Percentiles rank a stretch among this genome's conserved stretches.
phyloP scores from a whole-genome alignment of 2,329 filamentous ascomycete genomes.

The Dendryphion nanum region DNA sequence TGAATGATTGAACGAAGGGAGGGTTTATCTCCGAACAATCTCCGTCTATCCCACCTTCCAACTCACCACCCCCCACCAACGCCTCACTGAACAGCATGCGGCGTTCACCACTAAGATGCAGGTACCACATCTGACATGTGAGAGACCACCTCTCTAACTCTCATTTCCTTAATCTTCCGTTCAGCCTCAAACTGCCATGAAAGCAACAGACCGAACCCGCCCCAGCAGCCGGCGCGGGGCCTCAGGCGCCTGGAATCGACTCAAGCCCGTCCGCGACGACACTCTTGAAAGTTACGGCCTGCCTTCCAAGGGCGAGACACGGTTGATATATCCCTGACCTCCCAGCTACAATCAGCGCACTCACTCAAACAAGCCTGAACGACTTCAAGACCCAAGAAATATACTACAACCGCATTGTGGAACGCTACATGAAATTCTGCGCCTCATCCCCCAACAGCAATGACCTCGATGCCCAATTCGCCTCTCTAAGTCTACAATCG shows the following conservation, averaged over 20 bases:
- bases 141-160: too few species aligned
- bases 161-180: too few species aligned
- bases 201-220: conserved; percentile 28
- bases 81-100: too few species aligned
- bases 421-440: conserved; percentile 88
- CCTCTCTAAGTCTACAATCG: conserved; percentile 52
- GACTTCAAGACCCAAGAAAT: conserved; percentile 76
- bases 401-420: conserved; percentile 84
- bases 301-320: conserved; percentile 86
- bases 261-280: conserved; percentile 74
- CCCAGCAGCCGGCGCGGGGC: conserved; percentile 38
- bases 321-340: too few species aligned
- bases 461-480: conserved; percentile 73
- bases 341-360: too few species aligned
- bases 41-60: conserved; percentile 23
- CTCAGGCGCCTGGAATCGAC: conserved; percentile 40
- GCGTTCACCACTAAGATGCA: too few species aligned
- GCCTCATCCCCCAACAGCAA: conserved; percentile 69
- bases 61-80: background rate
- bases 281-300: conserved; percentile 79
- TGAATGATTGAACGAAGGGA: too few species aligned
- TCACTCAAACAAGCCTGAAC: conserved; percentile 42
- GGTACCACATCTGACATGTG: too few species aligned
- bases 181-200: conserved; percentile 25
- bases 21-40: conserved; percentile 20